phyloP scores from a whole-genome alignment of 2,329 filamentous ascomycete species.

The Aspergillus neotritici region DNA sequence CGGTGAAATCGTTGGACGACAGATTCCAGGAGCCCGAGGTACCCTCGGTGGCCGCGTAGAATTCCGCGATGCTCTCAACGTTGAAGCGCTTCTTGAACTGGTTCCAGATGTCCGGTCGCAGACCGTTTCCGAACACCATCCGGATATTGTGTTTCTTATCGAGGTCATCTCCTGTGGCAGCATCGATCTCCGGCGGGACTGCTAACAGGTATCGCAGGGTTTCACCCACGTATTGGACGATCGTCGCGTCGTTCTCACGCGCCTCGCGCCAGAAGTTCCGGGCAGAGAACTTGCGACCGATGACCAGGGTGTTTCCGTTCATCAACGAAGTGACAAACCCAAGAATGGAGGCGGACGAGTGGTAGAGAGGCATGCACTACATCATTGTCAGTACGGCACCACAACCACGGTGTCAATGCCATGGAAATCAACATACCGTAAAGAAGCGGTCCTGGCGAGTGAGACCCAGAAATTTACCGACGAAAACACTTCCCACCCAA shows the following conservation, averaged over 20 bases:
- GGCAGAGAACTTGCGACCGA: constrained; percentile 74
- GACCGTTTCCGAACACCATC: constrained; percentile 74
- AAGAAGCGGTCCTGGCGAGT: constrained; percentile 64
- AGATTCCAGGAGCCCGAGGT: constrained; percentile 66
- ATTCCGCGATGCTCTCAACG: constrained; percentile 67
- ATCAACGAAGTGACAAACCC: constrained; percentile 59
- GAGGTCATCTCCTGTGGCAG: constrained; percentile 59
- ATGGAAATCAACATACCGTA: constrained; percentile 49
- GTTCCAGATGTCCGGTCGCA: constrained; percentile 81
- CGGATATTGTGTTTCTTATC: constrained; percentile 70
- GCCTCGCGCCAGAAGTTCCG: constrained; percentile 72
- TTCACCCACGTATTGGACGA: constrained; percentile 84
- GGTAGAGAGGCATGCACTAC: constrained; percentile 82
- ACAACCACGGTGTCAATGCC: neutral
- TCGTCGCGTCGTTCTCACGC: constrained; percentile 63
- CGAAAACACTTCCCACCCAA: constrained; percentile 50
- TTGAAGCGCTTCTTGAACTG: constrained; percentile 75
- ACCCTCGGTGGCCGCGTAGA: constrained; percentile 75
- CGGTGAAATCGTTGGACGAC: constrained; percentile 63
- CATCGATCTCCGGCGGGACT: constrained; percentile 56
- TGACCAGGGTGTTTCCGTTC: constrained; percentile 59
- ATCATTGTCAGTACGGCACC: neutral
- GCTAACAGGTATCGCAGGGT: constrained; percentile 76
- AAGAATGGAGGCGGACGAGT: constrained; percentile 69
- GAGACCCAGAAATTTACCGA: constrained; percentile 53